Evolutionary conservation across 1,284 basidiomycete genomes (phyloP), one percentile per base, ranked within the genome.

Genomic region (Sanghuangporus sanghuang): DNA sequence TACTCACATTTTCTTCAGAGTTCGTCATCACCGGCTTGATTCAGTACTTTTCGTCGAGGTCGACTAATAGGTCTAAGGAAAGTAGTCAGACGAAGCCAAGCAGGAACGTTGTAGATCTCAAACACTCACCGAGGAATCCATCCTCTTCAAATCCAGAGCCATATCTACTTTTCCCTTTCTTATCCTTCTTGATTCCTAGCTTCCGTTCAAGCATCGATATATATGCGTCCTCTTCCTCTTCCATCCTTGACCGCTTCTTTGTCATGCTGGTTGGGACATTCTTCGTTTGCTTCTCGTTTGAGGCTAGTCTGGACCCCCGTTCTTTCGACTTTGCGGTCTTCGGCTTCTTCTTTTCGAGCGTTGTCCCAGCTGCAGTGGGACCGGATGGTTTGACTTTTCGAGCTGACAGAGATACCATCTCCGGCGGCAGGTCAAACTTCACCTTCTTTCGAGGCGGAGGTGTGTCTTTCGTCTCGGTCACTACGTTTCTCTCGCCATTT

Each of bases 131-230:
- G 14, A 62, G 58, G 40, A 52, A 50, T 35, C 59, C 59, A 59
- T 66, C 68, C 42, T 59, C 66, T 32, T 61, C 61, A 42, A 64
- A 66, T n/a, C 56, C 69, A 23, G 49, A 42, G 32, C 58, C 63
- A 60, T 44, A 64, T 55, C 32, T 54, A 59, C 32, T 66, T 66
- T 14, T 69, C 64, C 16, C 62, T 32, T 53, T 64, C 61, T 56
- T 60, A n/a, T 62, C 23, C 49, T 65, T 65, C 32, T 65, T 40
- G 9, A 65, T 23, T 5, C 64, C 64, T 9, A 65, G 60, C 36
- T 52, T 49, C 32, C 44, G 59, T 27, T 65, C 64, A 14, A 65
- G 50, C 48, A 63, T 46, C 14, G 55, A 21, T 18, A 65, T 62
- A 35, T 65, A 65, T 35, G 57, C 64, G 44, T 65, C 64, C 44